A percentile compares a stretch with the other conserved stretches of the same genome.
phyloP scores from a whole-genome alignment of 768 basidiomycete species.

The Phaffia tasmanica region DNA sequence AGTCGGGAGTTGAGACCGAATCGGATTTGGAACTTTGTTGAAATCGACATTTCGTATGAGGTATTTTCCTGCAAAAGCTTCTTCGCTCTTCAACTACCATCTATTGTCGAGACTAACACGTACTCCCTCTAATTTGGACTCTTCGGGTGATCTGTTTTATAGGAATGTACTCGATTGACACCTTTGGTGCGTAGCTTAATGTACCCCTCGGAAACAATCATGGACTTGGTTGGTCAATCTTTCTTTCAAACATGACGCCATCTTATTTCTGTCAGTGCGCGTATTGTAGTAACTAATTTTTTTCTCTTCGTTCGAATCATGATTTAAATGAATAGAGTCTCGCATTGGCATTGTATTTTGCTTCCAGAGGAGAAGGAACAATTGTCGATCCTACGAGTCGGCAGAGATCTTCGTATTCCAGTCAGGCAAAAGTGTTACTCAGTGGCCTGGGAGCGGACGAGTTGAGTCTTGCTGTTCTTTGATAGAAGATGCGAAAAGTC shows the following conservation, averaged over 20 bases:
- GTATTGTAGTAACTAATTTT: background rate
- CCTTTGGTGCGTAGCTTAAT: slow-evolving; percentile 54
- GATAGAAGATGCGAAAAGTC: too few species aligned
- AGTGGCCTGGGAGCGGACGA: slow-evolving; percentile 94
- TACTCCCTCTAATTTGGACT: background rate
- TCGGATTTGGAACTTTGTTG: slow-evolving; percentile 40
- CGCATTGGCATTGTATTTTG: slow-evolving; percentile 83
- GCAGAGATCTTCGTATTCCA: slow-evolving; percentile 50
- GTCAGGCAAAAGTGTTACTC: slow-evolving; percentile 67
- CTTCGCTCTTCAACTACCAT: too few species aligned
- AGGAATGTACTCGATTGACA: slow-evolving; percentile 56
- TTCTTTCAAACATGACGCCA: background rate
- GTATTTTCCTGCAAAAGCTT: slow-evolving; percentile 39
- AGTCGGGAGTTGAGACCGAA: slow-evolving; percentile 15
- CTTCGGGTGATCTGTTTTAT: background rate
- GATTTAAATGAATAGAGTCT: slow-evolving; percentile 53
- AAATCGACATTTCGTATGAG: slow-evolving; percentile 71
- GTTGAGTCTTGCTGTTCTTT: slow-evolving; percentile 27
- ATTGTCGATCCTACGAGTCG: slow-evolving; percentile 37
- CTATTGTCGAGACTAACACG: background rate
- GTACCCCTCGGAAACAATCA: slow-evolving; percentile 36
- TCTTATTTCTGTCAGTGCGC: too few species aligned
- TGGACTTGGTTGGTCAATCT: slow-evolving; percentile 58
- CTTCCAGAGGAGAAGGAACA: slow-evolving; percentile 65
- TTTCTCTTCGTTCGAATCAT: too few species aligned